phyloP scores from a whole-genome alignment of 805 yeast genomes.

The Yamadazyma takamatsuzukensis region DNA sequence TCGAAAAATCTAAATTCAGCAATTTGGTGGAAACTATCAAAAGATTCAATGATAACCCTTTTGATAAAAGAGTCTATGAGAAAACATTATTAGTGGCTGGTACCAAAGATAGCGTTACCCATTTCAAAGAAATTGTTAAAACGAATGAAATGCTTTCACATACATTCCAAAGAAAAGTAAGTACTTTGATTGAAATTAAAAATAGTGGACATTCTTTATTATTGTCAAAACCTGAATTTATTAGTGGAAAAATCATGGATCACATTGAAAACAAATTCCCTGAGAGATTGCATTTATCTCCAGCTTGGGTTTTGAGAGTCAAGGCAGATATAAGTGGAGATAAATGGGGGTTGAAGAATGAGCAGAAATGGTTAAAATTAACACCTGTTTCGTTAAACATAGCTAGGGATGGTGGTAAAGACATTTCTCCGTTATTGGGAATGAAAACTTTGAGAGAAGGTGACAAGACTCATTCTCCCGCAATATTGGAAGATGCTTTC shows the following conservation, averaged over 20 bases:
- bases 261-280: conserved; percentile 51
- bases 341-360: conserved; percentile 79
- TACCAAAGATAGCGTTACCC: conserved; percentile 53
- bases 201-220: conserved; percentile 65
- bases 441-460: conserved; percentile 73
- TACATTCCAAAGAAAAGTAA: conserved; percentile 22
- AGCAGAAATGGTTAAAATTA: conserved; percentile 63
- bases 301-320: conserved; percentile 67
- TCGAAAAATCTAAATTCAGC: conserved; percentile 36
- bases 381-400: conserved; percentile 48
- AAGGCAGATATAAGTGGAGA: conserved; percentile 62
- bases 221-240: conserved; percentile 58
- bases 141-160: conserved; percentile 23
- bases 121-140: conserved; percentile 33
- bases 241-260: conserved; percentile 58
- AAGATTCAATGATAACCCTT: conserved; percentile 31
- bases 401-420: conserved; percentile 26
- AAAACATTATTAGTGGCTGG: conserved; percentile 61
- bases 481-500: conserved; percentile 44
- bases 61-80: conserved; percentile 26
- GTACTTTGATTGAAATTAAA: conserved; percentile 34
- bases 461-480: conserved; percentile 60
- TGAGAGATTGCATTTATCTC: conserved; percentile 49
- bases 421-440: conserved; percentile 51
- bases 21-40: conserved; percentile 43